Evolutionary conservation across 768 basidiomycete genomes (phyloP).

Genomic region (Mycena amicta): DNA sequence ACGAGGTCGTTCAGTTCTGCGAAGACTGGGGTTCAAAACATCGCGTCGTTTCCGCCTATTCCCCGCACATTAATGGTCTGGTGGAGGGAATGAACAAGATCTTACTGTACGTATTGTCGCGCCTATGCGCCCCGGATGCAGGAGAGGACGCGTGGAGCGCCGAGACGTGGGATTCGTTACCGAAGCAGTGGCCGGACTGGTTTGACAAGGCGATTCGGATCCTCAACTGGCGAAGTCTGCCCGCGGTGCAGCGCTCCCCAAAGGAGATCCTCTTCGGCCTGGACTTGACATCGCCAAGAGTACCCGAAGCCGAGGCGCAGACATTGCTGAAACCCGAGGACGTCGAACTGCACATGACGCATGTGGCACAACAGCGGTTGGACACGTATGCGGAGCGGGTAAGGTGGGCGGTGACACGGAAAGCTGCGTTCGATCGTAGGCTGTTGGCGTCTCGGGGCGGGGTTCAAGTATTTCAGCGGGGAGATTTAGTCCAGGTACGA

Average conservation of each 20-base stretch:
- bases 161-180: conserved; percentile 14
- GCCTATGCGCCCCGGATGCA: conserved; percentile 24
- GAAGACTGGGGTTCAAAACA: no score
- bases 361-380: neutral
- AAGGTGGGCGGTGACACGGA: neutral
- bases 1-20: conserved; percentile 22
- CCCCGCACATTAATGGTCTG: conserved; percentile 33
- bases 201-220: conserved; percentile 18
- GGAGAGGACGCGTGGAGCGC: conserved; percentile 18
- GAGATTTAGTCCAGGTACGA: neutral
- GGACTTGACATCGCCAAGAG: neutral
- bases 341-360: conserved; percentile 1
- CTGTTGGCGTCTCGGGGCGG: neutral
- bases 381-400: conserved; percentile 2
- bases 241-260: conserved; percentile 3
- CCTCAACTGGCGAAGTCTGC: conserved; percentile 13
- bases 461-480: neutral
- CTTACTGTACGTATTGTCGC: conserved; percentile 18
- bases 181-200: conserved; percentile 25
- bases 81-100: conserved; percentile 28
- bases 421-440: neutral
- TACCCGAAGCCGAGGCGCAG: neutral
- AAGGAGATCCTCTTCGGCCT: conserved; percentile 26
- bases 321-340: neutral
- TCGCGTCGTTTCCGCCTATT: no score